Conservation (phyloP, 2,329 filamentous ascomycete genomes). For the Rugonectria rugulosa region DNA sequence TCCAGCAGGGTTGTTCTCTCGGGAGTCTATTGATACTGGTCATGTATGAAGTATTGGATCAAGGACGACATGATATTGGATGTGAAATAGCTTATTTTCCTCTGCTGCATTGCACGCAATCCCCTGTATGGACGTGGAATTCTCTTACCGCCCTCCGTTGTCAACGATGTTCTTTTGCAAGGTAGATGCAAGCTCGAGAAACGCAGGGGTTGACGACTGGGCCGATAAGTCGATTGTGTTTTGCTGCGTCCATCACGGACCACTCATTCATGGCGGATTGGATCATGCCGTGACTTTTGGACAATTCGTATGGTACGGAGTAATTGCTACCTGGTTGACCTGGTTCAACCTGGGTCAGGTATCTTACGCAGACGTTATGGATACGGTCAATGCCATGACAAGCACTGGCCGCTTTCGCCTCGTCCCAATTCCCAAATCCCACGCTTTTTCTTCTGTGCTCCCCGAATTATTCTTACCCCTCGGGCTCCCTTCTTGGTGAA, state of each 20-base stretch:
- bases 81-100: no score
- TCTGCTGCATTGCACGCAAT: no score
- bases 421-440: not conserved
- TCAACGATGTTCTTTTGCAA: no score
- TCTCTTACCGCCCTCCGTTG: not conserved
- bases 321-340: no score
- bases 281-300: not conserved
- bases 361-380: no score
- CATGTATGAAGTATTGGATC: no score
- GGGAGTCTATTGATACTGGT: not conserved
- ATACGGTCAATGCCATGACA: conserved; percentile 11
- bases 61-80: no score
- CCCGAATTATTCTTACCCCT: not conserved
- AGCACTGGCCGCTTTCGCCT: conserved; percentile 6
- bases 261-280: not conserved
- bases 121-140: no score
- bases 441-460: not conserved
- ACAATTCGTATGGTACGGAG: not conserved
- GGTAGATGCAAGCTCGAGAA: not conserved
- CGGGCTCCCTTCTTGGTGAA: conserved; percentile 2
- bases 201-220: conserved; percentile 6
- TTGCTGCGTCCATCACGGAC: not conserved
- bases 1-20: not conserved
- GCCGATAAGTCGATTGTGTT: conserved; percentile 17
- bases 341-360: no score